Base-by-base conservation (phyloP, 1,284 basidiomycete genomes). In the Dichomitus squalens region DNA sequence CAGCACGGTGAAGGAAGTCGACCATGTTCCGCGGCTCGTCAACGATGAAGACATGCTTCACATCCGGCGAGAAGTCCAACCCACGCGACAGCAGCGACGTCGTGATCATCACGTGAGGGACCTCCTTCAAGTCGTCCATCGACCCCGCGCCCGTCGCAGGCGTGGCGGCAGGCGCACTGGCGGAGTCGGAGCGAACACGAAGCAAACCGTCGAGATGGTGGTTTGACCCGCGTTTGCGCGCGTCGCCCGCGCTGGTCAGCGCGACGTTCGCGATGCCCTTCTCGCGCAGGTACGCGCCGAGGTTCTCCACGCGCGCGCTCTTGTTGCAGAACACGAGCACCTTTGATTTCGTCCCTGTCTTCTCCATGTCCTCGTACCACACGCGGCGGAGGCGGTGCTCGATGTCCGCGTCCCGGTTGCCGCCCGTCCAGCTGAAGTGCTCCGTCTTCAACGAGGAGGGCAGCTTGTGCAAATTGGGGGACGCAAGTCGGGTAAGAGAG, bases 31-130 rank as follows among this genome's bases (percentile, higher is more conserved):
- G 77, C 23, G 93, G 91, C 66, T 91, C 85, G 63, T 95, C 93
- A 25, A 92, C 80, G 63, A 95, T 87, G 72, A 95, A 89, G 4
- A 95, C 89, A 62, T 93, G 85, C 60, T 81, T 79, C 63, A 95
- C 85, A 4, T 77, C 75, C 0, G 92, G 85, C 14, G 85, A 78
- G 68, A 96, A 96, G 71, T 96, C 95, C 9, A 96, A 80, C 3
- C 94, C 95, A 16, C 95, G 85, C n/a, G 93, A 93, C 29, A 96
- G 86, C 21, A 96, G 79, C 9, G 93, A 95, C 0, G 94, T 96
- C 23, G 94, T 95, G 55, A 96, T 81, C 64, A 96, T 78, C 27
- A 95, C 87, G 55, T 88, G 81, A 14, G 90, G 85, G 0, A 66
- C 64, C 4, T 72, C 66, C 52, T 61, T 67, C 14, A 61, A 53